Base-by-base conservation (phyloP, 23 red algal genomes). In the Pyropia yezoensis region DNA sequence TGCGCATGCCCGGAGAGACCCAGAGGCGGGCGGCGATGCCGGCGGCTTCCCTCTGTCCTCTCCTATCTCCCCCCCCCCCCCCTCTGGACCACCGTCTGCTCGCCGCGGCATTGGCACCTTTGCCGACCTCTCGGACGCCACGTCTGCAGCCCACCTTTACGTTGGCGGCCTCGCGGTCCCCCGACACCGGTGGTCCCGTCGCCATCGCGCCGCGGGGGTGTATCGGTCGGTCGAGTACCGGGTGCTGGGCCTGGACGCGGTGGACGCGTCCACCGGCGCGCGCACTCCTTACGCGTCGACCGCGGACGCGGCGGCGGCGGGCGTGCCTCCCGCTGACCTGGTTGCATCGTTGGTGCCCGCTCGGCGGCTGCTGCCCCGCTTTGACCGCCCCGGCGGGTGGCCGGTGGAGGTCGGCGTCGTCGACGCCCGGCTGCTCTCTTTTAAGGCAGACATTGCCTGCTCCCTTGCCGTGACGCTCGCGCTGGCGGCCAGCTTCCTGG, bases 201-300 rank as follows among this genome's bases (percentile, higher is more conserved):
- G 62, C 27, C 65, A 76, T 52, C 70, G 81, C 16, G 70, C 52
- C 14, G 54, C 22, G 22, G 81, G 81, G 17, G 69, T 86, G 15
- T 69, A 75, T 22, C 81, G 81, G 18, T 61, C 55, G 24, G 81
- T 86, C 24, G 81, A 86, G 71, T 86, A 86, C 45, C 45, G 50
- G 18, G 39, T 47, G 39, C 4, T 13, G 39, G 39, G 39, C 39
- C 9, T 47, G 39, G 39, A 6, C 6, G 39, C 39, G 9, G 33
- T 86, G 3, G 69, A 75, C 60, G 51, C 50, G 14, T 33, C 76
- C 17, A 75, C 71, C 16, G 70, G 74, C 3, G 69, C 74, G 50
- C 60, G 39, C 23, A 56, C 30, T 0, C 59, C 65, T 8, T 53
- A 76, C 17, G 18, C 28, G 15, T 27, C 62, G 49, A 75, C 71